phyloP scores from a whole-genome alignment of 2,329 filamentous ascomycete species.

The Diaporthe batatas region DNA sequence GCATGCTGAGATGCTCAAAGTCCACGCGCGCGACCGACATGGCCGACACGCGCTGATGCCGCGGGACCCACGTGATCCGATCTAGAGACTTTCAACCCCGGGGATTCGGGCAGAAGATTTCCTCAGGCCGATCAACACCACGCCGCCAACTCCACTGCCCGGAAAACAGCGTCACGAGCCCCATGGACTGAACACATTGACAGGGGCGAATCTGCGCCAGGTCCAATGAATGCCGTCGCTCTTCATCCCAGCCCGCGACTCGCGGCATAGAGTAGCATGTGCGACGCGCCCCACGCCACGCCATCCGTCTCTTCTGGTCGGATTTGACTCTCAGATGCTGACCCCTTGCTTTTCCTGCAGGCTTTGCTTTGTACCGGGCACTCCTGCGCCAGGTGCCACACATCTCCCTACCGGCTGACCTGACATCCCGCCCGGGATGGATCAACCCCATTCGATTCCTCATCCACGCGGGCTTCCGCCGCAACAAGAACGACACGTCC shows the following conservation, averaged over 20 bases:
- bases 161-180: neutral
- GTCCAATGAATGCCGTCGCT: conserved; percentile 53
- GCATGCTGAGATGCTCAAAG: neutral
- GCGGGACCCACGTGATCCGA: conserved; percentile 29
- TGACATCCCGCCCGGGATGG: conserved; percentile 50
- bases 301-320: neutral
- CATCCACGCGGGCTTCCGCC: conserved; percentile 72
- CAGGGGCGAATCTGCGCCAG: conserved; percentile 27
- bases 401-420: conserved; percentile 65
- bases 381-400: conserved; percentile 71
- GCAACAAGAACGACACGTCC: conserved; percentile 70
- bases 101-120: conserved; percentile 13
- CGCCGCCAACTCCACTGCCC: conserved; percentile 14
- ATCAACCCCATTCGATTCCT: conserved; percentile 67
- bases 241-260: conserved; percentile 63
- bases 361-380: conserved; percentile 79
- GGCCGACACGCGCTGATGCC: conserved; percentile 6
- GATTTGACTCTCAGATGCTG: conserved; percentile 9
- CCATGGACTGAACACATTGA: conserved; percentile 35
- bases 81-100: neutral
- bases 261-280: conserved; percentile 68
- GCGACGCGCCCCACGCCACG: conserved; percentile 39
- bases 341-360: conserved; percentile 53
- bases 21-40: neutral
- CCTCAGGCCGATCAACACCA: conserved; percentile 8